phyloP scores from a whole-genome alignment of 768 basidiomycete species.

The Mycena amicta region DNA sequence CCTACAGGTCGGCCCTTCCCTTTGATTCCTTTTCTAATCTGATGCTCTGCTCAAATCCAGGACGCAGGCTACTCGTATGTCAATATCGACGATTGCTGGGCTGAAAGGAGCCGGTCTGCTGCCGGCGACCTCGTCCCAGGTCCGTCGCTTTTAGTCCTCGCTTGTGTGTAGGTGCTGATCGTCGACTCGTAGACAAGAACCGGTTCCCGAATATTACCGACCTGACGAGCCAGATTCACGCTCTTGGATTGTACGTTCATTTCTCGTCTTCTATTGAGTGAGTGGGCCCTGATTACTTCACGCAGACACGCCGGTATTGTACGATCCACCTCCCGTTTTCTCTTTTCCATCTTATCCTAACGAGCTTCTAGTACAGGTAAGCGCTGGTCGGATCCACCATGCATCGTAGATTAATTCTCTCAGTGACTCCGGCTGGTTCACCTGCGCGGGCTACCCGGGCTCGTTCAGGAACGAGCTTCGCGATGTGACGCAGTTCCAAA shows the following conservation, averaged over 20 bases:
- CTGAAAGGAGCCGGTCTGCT: conserved; percentile 54
- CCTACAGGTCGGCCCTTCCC: conserved; percentile 40
- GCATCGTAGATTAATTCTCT: conserved; percentile 25
- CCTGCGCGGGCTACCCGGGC: conserved; percentile 68
- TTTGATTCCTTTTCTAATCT: background rate
- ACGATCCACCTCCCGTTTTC: background rate
- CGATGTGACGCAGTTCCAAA: conserved; percentile 57
- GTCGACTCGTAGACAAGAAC: conserved; percentile 40
- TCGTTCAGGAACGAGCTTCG: conserved; percentile 62
- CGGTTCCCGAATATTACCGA: conserved; percentile 58
- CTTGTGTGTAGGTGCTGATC: background rate
- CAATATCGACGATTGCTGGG: conserved; percentile 70
- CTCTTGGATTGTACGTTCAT: conserved; percentile 58
- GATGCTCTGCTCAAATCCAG: conserved; percentile 29
- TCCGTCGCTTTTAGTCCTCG: conserved; percentile 24
- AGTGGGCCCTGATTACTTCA: too few relatives aligned
- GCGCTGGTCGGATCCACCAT: background rate
- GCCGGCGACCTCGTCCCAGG: conserved; percentile 57
- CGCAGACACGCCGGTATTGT: conserved; percentile 48
- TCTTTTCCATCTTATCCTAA: background rate
- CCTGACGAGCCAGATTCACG: conserved; percentile 58
- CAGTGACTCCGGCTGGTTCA: conserved; percentile 67
- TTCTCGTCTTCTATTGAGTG: too few relatives aligned
- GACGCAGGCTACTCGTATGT: conserved; percentile 60
- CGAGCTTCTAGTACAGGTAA: conserved; percentile 31